A percentile compares a stretch with the other conserved stretches of the same genome.
These are phyloP conservation scores for Cyclotella sp. DNA, from an alignment of 108 stramenopile species.

Conservation along the genomic window DNA sequence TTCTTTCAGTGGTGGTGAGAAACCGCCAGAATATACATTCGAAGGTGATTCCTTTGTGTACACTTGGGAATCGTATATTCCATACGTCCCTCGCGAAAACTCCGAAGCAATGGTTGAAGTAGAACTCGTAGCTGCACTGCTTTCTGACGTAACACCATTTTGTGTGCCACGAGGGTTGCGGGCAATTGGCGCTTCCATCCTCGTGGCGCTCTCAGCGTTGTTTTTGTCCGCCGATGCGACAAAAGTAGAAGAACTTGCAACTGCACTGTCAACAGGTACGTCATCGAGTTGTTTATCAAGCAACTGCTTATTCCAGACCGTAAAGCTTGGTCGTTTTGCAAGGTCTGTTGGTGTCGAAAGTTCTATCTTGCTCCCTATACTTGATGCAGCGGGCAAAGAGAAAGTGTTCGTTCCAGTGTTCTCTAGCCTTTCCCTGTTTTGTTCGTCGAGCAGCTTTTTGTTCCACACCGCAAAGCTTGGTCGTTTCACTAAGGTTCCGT, in stretches of 20 bases:
- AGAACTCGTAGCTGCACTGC: not conserved
- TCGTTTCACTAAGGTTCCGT: too few species aligned
- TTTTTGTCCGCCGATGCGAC: not conserved
- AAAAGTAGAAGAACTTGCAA: constrained; percentile 4
- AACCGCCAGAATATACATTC: not conserved
- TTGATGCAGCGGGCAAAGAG: too few species aligned
- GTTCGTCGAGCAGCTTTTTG: too few species aligned
- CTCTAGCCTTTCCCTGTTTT: too few species aligned
- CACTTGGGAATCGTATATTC: constrained; percentile 4
- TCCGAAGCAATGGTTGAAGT: not conserved
- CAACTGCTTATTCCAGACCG: not conserved
- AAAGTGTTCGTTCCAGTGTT: too few species aligned
- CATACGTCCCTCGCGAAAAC: constrained; percentile 6
- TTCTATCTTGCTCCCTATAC: too few species aligned
- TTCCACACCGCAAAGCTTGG: too few species aligned
- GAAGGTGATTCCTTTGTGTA: not conserved
- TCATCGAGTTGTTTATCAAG: not conserved
- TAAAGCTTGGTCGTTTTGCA: too few species aligned
- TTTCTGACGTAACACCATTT: too few species aligned
- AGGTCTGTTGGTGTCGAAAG: too few species aligned
- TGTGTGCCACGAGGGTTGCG: too few species aligned
- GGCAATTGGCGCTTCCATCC: too few species aligned
- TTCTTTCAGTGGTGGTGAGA: constrained; percentile 2
- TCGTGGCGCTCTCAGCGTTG: not conserved
- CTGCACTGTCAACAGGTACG: not conserved